Conservation (phyloP, 164 flowering plant genomes). For the Vitis amurensis region DNA sequence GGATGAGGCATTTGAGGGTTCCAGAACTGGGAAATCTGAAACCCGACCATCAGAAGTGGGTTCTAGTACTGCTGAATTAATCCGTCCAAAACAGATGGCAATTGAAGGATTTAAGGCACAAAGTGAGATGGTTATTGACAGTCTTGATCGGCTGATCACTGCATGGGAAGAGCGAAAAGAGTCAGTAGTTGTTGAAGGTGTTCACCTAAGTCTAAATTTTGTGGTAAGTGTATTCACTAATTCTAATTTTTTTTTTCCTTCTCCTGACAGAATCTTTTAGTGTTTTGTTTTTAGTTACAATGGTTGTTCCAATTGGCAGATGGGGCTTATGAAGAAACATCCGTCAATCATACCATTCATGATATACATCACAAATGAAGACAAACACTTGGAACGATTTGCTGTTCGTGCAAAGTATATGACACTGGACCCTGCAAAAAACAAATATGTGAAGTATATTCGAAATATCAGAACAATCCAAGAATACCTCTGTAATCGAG, state of each 20-base stretch:
- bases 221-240: slow-evolving; percentile 48
- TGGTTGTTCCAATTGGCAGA: slow-evolving; percentile 33
- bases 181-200: slow-evolving; percentile 93
- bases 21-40: slow-evolving; percentile 37
- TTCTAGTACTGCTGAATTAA: slow-evolving; percentile 32
- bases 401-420: slow-evolving; percentile 94
- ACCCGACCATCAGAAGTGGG: slow-evolving; percentile 23
- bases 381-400: slow-evolving; percentile 82
- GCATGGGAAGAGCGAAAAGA: slow-evolving; percentile 93
- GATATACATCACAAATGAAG: slow-evolving; percentile 85
- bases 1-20: slow-evolving; percentile 38
- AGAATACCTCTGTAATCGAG: slow-evolving; percentile 79
- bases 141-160: slow-evolving; percentile 87
- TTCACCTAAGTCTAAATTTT: slow-evolving; percentile 89
- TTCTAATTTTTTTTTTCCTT: background rate
- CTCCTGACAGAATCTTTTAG: background rate
- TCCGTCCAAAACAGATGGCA: slow-evolving; percentile 81
- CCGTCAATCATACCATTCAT: slow-evolving; percentile 89
- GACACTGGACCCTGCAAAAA: slow-evolving; percentile 90
- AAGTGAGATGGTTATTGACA: slow-evolving; percentile 96
- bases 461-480: slow-evolving; percentile 86
- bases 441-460: slow-evolving; percentile 86
- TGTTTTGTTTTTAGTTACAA: background rate
- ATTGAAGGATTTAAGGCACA: slow-evolving; percentile 90
- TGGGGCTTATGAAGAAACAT: slow-evolving; percentile 96